Base-by-base conservation (phyloP, 768 basidiomycete genomes). In the Mycena sanguinolenta region DNA sequence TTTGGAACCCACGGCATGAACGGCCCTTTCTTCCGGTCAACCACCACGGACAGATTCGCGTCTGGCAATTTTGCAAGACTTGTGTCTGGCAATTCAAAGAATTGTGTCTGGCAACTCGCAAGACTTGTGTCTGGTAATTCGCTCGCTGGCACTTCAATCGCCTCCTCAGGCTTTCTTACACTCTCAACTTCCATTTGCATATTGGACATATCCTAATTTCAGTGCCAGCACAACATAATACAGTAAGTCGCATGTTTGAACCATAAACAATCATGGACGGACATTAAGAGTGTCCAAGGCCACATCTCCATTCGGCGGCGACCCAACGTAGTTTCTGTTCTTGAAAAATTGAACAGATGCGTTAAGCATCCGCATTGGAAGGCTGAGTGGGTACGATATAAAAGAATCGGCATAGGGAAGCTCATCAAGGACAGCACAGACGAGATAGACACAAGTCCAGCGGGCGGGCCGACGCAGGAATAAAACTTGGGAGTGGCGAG, bases 341-440 rank as follows among this genome's bases (percentile, higher is more conserved):
- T 65, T 70, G 65, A 74, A 65, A 16, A 76, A 55, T 53, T 46
- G 59, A 17, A 69, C 36, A 32, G 69, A 50, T 7, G 73, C 64
- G 50, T 76, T 69, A 52, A 82, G 59, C 52, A 87, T 79, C 39
- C 82, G 82, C 39, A 86, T 82, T 53, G 89, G 85, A 57, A 90
- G 73, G 23, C 84, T 80, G 55, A 91, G 77, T 25, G 90, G 89
- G 72, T 85, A 86, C 49, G 80, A 77, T 65, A 88, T 79, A 73
- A 87, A n/a, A 82, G 59, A 87, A 68, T 54, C 82, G 84, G 74
- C 83, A 88, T 66, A 87, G 80, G n/a, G 65, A 88, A 76, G 39
- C 86, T 83, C 63, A 90, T 72, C 25, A 91, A 72, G 58, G 80
- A 77, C 68, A 84, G 69, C 44, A 87, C 74, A 57, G 84, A 83